Base-by-base conservation (phyloP, 495 filamentous ascomycete genomes). In the Parathielavia appendiculata region DNA sequence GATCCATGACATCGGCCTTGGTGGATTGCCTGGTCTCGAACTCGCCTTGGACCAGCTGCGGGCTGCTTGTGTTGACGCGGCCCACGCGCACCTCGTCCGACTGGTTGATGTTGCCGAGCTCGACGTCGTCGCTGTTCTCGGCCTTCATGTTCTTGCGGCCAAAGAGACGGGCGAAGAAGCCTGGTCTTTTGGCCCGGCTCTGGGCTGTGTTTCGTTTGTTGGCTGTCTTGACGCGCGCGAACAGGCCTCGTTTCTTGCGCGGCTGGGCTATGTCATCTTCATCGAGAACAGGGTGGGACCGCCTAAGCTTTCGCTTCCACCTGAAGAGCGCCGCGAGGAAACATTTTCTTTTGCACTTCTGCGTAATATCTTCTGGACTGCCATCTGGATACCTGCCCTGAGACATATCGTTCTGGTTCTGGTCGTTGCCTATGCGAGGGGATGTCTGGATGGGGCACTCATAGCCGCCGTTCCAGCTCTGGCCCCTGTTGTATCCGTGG, bases 31-130 rank as follows among this genome's bases (percentile, higher is more conserved):
- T 41, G 19, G 39, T 7, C 41, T 19, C 41, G 13, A 20, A 16
- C 17, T 48, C 40, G 30, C 32, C 45, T 17, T 54, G 46, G 11
- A 56, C 32, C 19, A 61, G 52, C 32, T 30, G 20, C 5, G 58
- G 58, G n/a, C 58, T 56, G 26, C 58, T 52, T 1, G 58, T 32
- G 9, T 34, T 56, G 19, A 61, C 58, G 38, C 53, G 52, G n/a
- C 58, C 58, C 14, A 56, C 47, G 12, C 58, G 58, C 17, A 35
- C 45, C 16, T 51, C 36, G 1, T 51, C 58, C 4, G 41, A 7
- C 10, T 19, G 11, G 34, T 39, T 39, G 23, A 56, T 14, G 52
- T 52, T 61, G 35, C 52, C 52, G 44, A 61, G 41, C 16, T 61
- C 58, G 19, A 61, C 47, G 41, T 56, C 58, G 14, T 47, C 11